Evolutionary conservation across 139 green algal species (phyloP).

Genomic region (Coccomyxa sp.): DNA sequence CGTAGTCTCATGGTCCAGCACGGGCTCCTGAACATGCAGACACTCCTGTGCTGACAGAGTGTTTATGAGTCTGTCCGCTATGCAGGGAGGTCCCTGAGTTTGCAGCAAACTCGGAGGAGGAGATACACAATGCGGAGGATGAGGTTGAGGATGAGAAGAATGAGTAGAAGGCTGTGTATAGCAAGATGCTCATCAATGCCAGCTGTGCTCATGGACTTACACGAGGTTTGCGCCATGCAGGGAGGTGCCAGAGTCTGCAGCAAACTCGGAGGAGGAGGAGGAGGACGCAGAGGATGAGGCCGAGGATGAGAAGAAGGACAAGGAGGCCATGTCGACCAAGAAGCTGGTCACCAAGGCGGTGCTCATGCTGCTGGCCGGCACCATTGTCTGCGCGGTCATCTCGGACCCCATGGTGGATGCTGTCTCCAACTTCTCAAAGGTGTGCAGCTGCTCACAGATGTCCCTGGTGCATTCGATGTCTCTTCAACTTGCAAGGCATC

Average conservation of each 20-base stretch:
- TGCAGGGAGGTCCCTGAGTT: too few relatives aligned
- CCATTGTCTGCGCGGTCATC: conserved; percentile 32
- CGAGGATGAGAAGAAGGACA: conserved; percentile 10
- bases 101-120: conserved; percentile 2
- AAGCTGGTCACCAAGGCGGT: conserved; percentile 18
- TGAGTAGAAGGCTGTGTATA: neutral
- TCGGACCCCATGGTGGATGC: conserved; percentile 50
- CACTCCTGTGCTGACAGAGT: too few relatives aligned
- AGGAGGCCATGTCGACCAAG: neutral
- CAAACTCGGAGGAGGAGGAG: conserved; percentile 12
- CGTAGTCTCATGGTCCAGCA: too few relatives aligned
- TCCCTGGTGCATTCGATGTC: too few relatives aligned
- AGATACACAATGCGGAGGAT: conserved; percentile 7
- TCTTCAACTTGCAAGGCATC: too few relatives aligned
- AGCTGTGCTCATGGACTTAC: too few relatives aligned
- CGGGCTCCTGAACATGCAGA: too few relatives aligned
- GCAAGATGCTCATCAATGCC: conserved; percentile 11
- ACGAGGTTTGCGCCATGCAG: too few relatives aligned
- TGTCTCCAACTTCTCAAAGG: conserved; percentile 40
- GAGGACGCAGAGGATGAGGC: conserved; percentile 20
- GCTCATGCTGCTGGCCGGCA: conserved; percentile 16
- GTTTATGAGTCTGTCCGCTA: too few relatives aligned
- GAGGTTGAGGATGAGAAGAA: conserved; percentile 10
- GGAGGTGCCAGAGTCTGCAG: too few relatives aligned
- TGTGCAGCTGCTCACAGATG: neutral